Base-by-base conservation (phyloP, 176 grass and related monocot species). In the Oryza brachyantha region DNA sequence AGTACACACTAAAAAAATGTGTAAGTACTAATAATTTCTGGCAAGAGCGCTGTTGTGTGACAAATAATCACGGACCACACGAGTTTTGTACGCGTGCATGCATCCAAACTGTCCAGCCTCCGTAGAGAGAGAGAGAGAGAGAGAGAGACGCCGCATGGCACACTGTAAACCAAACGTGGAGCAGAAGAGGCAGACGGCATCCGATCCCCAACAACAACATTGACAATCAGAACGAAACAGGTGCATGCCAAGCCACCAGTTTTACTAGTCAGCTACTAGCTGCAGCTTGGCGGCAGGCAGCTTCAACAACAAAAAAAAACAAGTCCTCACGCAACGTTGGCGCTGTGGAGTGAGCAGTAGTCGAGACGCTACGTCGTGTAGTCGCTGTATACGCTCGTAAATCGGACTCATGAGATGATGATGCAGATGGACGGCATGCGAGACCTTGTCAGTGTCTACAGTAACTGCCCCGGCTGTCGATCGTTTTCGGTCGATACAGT, bases 301-400 rank as follows among this genome's bases (percentile, higher is more conserved):
- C 61, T 61, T 29, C 68, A 21, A 24, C 0, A 10, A n/a, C n/a
- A n/a, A n/a, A n/a, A n/a, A n/a, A n/a, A n/a, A n/a, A n/a, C n/a
- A 69, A 68, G 69, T 79, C 86, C 29, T 16, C 0, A 29, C 43
- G 78, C 17, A 58, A 79, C 80, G 81, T 79, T 38, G 81, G 50
- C 52, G 52, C 24, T 10, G 0, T 5, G 19, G 52, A 34, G 31
- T 16, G 75, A 55, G 72, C 21, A 35, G 41, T 46, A 12, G 77
- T 9, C 21, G 10, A 41, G 7, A 7, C 27, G 64, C 24, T 19
- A 22, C 52, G 52, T 57, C 19, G 12, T 17, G 34, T 24, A 7
- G 28, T 32, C 26, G 6, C 26, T 41, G 3, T 48, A 48, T 42
- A 54, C 19, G 13, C 3, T 10, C 1, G 8, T 29, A n/a, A 8